Base-by-base conservation (phyloP, 1,284 basidiomycete species). In the Trametes polyzona region DNA sequence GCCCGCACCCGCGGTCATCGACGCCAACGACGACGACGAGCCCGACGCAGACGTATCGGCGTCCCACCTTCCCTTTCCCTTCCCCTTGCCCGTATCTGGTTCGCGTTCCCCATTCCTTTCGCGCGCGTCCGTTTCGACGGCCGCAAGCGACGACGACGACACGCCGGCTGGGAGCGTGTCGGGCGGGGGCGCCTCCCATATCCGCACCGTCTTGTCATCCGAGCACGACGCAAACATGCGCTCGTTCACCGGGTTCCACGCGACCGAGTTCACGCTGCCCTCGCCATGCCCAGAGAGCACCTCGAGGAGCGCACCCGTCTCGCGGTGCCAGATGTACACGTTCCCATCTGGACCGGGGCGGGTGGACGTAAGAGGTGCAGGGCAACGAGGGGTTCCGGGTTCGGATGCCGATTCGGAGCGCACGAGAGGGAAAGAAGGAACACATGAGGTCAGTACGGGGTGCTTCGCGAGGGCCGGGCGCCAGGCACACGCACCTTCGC, bases 301-400 rank as follows among this genome's bases (percentile, higher is more conserved):
- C 72, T 98, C 93, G 24, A 99, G 80, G 40, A 95, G 80, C 0
- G 83, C 78, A 0, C 91, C 92, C 3, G 89, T 90, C 65, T 93
- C 90, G 49, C 91, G 88, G 73, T 98, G 93, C 95, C 96, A 99
- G 21, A 98, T 84, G 74, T 98, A 98, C 47, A 98, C 88, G 62
- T 91, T 90, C 39, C 87, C 86, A 76, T 97, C 92, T 95, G 69
- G n/a, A n/a, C n/a, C 52, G 16, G 37, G 7, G 27, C 12, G 37
- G n/a, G 41, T 43, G 41, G 41, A 17, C 41, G 41, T 43, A 26
- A 35, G 17, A 35, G 14, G 33, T 35, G 33, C 33, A 35, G 33
- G 33, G 12, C 14, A 14, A n/a, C 14, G 33, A n/a, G 12, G 14
- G 33, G 33, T 12, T 35, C 33, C 33, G 33, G 33, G 33, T 35